Percentiles rank a stretch among this genome's conserved stretches.
phyloP scores from a whole-genome alignment of 176 grass and related monocot species.

The Juncus effusus region DNA sequence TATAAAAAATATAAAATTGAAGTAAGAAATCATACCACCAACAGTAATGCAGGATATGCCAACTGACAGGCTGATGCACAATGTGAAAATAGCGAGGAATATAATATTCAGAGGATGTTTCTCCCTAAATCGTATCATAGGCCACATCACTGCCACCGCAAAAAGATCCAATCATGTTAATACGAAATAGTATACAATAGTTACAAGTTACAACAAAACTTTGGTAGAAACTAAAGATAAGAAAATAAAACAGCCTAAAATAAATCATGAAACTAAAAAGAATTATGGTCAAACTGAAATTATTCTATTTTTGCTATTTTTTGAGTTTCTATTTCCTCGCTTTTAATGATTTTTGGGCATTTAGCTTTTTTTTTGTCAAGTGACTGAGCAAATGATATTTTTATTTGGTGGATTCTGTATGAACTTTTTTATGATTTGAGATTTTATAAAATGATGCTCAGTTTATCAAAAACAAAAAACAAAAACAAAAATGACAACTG shows the following conservation, averaged over 20 bases:
- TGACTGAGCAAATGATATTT: no score
- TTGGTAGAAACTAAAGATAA: neutral
- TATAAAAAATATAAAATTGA: neutral
- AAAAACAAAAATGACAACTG: no score
- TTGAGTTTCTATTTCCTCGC: no score
- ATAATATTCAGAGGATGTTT: conserved; percentile 50
- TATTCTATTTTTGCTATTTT: no score
- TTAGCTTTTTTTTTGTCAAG: no score
- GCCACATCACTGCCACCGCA: conserved; percentile 39
- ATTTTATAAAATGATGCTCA: no score
- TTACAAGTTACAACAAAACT: neutral
- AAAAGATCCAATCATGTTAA: neutral
- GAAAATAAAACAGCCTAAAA: no score
- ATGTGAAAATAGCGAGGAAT: conserved; percentile 44
- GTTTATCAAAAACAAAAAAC: no score
- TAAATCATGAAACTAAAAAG: neutral
- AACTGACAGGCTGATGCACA: conserved; percentile 51
- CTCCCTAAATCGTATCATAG: conserved; percentile 45
- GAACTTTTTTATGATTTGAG: no score
- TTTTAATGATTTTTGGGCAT: no score
- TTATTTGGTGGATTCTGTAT: no score
- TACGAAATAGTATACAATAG: neutral
- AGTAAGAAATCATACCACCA: conserved; percentile 32
- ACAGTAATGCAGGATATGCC: conserved; percentile 28
- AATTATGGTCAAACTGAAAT: no score